Conservation (phyloP, 768 basidiomycete genomes). For the Tylopilus felleus region DNA sequence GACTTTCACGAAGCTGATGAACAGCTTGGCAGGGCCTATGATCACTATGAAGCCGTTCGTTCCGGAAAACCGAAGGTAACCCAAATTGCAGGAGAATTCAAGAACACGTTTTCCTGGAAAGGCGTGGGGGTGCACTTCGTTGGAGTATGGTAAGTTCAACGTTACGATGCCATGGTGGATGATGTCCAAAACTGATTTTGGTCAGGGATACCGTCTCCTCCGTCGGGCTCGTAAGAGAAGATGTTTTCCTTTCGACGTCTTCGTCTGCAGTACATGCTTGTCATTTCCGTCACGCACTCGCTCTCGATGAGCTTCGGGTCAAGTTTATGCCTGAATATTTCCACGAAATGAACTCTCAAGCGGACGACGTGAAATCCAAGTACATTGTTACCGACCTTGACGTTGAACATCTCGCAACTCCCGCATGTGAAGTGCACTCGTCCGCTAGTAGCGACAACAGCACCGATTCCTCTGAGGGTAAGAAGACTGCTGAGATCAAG, state of each 20-base stretch:
- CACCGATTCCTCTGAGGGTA: not conserved
- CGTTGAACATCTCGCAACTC: not conserved
- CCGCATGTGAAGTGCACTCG: not conserved
- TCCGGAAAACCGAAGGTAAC: conserved; percentile 3
- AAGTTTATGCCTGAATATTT: too few species aligned
- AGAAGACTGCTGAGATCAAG: conserved; percentile 21
- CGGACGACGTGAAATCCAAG: conserved; percentile 12
- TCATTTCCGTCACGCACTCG: conserved; percentile 4
- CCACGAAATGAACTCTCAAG: conserved; percentile 15
- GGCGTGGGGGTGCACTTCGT: not conserved
- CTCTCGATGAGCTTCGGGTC: too few species aligned
- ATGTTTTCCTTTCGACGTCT: not conserved
- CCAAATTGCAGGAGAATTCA: conserved; percentile 29
- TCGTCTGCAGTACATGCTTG: conserved; percentile 2
- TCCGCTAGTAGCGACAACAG: not conserved
- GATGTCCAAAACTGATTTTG: not conserved
- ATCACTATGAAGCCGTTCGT: conserved; percentile 1
- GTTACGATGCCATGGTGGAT: too few species aligned
- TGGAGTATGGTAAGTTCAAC: not conserved
- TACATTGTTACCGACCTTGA: not conserved
- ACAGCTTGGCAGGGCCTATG: conserved; percentile 5
- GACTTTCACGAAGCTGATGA: not conserved
- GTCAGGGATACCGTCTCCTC: conserved; percentile 9
- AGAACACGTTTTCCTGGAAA: conserved; percentile 32
- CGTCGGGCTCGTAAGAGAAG: not conserved